Percentiles rank a stretch among this genome's conserved stretches.
These are phyloP conservation scores for Coemansia asiatica DNA, from an alignment of 192 early-diverging fungal species.

Conservation along the genomic window DNA sequence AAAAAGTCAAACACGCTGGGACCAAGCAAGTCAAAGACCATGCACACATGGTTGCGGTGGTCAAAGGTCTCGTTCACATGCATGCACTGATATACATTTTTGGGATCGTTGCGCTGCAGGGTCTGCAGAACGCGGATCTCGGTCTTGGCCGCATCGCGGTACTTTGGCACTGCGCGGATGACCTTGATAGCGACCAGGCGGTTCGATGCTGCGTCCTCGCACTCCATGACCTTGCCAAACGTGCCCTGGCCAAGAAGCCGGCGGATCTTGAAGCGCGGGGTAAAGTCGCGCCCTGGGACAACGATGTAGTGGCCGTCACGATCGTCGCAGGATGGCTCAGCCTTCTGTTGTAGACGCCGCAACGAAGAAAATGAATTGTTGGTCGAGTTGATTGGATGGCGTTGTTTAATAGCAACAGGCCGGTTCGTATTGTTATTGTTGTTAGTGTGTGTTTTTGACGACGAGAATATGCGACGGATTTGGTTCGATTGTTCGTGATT, in stretches of 20 bases:
- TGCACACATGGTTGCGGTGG: conserved; percentile 91
- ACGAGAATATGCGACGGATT: conserved; percentile 36
- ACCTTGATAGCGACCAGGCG: conserved; percentile 85
- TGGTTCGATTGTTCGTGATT: conserved; percentile 35
- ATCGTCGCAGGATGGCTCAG: conserved; percentile 70
- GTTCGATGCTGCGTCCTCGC: conserved; percentile 64
- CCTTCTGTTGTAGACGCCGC: conserved; percentile 47
- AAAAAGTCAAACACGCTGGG: conserved; percentile 93
- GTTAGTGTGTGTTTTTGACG: conserved; percentile 22
- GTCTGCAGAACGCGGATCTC: conserved; percentile 86
- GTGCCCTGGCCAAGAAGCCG: conserved; percentile 92
- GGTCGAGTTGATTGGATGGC: not conserved
- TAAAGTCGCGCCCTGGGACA: conserved; percentile 69
- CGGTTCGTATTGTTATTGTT: conserved; percentile 17
- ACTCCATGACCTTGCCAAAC: conserved; percentile 96
- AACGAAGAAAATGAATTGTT: conserved; percentile 6
- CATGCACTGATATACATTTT: conserved; percentile 82
- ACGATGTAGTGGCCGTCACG: conserved; percentile 94
- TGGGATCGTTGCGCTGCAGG: conserved; percentile 78
- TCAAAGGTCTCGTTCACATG: conserved; percentile 84
- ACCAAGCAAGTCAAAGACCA: conserved; percentile 93
- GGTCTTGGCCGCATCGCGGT: conserved; percentile 86
- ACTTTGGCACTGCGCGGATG: conserved; percentile 90
- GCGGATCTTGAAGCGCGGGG: conserved; percentile 79
- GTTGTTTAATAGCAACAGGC: conserved; percentile 27